A percentile compares a stretch with the other conserved stretches of the same genome.
These are phyloP conservation scores for Sporothrix euskadiensis DNA, from an alignment of 2,329 filamentous ascomycete genomes.

Conservation along the genomic window DNA sequence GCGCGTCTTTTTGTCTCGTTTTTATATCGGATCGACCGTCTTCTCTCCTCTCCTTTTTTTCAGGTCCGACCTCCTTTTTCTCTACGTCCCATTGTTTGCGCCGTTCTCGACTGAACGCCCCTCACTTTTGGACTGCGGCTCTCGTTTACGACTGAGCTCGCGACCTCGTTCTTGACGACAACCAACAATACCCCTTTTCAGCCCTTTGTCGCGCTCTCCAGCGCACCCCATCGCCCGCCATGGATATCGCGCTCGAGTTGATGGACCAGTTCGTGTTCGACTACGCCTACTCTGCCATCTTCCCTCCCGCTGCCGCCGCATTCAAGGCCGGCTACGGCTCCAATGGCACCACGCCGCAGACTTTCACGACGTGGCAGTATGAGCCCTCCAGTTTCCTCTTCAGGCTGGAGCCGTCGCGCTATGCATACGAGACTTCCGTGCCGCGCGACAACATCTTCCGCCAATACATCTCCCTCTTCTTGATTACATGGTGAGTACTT, in stretches of 20 bases:
- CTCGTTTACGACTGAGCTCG: background rate
- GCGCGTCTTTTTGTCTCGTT: background rate
- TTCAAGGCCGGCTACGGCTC: conserved; percentile 55
- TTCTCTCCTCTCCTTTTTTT: background rate
- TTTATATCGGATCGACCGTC: background rate
- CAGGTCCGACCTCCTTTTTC: background rate
- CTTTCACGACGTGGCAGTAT: conserved; percentile 66
- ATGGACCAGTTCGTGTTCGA: conserved; percentile 82
- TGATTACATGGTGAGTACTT: conserved; percentile 73
- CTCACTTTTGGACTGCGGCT: background rate
- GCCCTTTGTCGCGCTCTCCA: conserved; percentile 4
- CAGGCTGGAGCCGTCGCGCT: conserved; percentile 67
- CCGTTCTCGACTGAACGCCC: background rate
- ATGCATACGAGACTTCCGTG: conserved; percentile 77
- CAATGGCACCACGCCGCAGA: conserved; percentile 59
- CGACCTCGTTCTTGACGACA: background rate
- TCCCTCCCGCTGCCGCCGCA: conserved; percentile 61
- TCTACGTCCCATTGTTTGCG: background rate
- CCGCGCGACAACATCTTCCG: conserved; percentile 74
- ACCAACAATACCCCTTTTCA: background rate
- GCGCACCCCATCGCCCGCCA: conserved; percentile 41
- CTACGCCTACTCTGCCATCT: conserved; percentile 68
- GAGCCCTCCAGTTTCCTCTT: conserved; percentile 72
- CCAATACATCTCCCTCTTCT: conserved; percentile 72
- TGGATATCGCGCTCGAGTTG: conserved; percentile 91